Base-by-base conservation (phyloP, 2,329 filamentous ascomycete species). In the Claviceps sorghi region DNA sequence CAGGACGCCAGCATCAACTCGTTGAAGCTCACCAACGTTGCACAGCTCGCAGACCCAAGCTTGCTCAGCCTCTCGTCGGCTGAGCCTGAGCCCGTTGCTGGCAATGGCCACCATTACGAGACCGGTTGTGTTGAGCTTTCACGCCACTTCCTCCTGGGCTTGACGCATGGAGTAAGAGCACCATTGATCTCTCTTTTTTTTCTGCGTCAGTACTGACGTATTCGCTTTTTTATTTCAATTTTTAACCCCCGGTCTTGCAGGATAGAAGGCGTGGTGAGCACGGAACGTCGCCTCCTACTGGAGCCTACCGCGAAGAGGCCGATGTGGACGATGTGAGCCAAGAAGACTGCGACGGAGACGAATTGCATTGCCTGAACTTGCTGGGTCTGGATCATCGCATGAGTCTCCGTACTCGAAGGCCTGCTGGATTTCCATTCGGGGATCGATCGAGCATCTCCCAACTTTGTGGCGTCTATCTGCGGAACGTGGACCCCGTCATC, bases 401-500 rank as follows among this genome's bases (percentile, higher is more conserved):
- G 19, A 30, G 22, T 6, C 13, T 45, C 19, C 38, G 32, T 3
- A 2, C 19, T 45, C 21, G 19, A 19, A 50, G 11, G 30, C 21
- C 21, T 15, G 5, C 45, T 22, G 45, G 9, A 4, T 9, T 38
- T 5, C 19, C 17, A 4, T 30, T 29, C 11, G 17, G n/a, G 5
- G 30, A 52, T 8, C 36, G 29, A 42, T 21, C 21, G 3, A 32
- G 9, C n/a, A 30, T 34, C 9, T 29, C 26, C n/a, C 40, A 54
- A 9, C 41, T 57, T 3, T 55, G 52, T 8, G 38, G 19, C 17
- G 32, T 55, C 10, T 57, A 54, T 29, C 52, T 57, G 13, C 29
- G 21, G 7, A 54, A 57, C 32, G 55, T 57, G 32, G 55, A 57
- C 48, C 54, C 55, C 13, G 48, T 57, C 29, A 48, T 57, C 50